phyloP scores from a whole-genome alignment of 768 basidiomycete species.

The Podaxis rugospora region DNA sequence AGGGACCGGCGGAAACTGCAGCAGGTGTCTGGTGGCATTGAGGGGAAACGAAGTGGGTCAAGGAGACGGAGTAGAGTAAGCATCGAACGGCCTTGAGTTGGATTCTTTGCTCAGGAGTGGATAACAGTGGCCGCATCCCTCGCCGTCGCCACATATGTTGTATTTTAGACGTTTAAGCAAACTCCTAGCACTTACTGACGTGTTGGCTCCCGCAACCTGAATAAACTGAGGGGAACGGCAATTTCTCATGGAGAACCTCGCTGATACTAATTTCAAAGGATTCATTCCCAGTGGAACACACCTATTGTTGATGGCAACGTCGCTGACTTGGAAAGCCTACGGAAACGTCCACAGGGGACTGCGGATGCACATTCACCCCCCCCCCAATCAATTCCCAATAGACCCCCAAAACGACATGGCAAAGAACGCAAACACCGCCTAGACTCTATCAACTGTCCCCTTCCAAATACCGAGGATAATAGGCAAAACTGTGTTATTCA shows the following conservation, averaged over 20 bases:
- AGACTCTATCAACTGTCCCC: background rate
- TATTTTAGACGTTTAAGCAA: too few relatives aligned
- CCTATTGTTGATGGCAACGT: background rate
- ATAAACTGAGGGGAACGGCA: background rate
- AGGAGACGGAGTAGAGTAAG: background rate
- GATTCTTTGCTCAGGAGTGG: background rate
- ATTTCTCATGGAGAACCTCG: background rate
- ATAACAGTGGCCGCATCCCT: background rate
- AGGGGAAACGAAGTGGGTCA: background rate
- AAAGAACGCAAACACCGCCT: background rate
- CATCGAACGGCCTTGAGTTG: background rate
- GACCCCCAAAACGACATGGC: background rate
- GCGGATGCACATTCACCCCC: background rate
- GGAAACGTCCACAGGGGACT: background rate
- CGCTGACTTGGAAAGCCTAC: background rate
- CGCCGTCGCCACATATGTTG: background rate
- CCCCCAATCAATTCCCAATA: background rate
- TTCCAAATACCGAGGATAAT: background rate
- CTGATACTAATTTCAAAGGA: background rate
- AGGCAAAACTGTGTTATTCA: background rate
- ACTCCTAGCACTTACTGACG: too few relatives aligned
- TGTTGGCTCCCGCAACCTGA: too few relatives aligned
- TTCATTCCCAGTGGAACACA: background rate
- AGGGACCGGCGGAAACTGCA: slow-evolving; percentile 36
- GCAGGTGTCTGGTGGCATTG: background rate